Base-by-base conservation (phyloP, 2,329 filamentous ascomycete genomes). In the Phaeosphaeriaceae sp. region DNA sequence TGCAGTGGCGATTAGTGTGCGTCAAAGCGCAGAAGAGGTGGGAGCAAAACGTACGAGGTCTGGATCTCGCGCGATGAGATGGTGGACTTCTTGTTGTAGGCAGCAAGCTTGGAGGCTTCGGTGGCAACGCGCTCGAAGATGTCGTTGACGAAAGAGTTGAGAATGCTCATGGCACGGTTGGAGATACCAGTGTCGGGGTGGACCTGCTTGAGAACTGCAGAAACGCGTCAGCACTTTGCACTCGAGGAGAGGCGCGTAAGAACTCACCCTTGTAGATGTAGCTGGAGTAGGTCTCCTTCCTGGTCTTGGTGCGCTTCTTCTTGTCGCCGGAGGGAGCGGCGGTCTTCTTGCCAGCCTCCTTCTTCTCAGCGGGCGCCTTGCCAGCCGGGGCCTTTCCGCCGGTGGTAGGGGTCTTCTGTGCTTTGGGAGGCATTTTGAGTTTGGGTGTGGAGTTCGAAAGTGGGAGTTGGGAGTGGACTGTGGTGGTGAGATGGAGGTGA, bases 61-160 rank as follows among this genome's bases (percentile, higher is more conserved):
- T 99, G 95, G 79, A 99, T 99, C 85, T 99, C 95, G 78, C 95
- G 91, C 71, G 95, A 98, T 54, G 94, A 98, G 84, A 99, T 99
- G 80, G 95, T 99, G 51, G 94, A 98, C 88, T 99, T 99, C 91
- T 98, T 99, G 91, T 99, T 99, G 88, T 99, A 99, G 66, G 95
- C 95, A 72, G 95, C 95, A 62, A 99, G 90, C 90, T 99, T 99
- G 80, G 92, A 97, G 52, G 95, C 95, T 84, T 99, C 95, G 59
- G 95, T 97, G 68, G 95, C 95, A 73, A 99, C 94, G 74, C 95
- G 93, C 90, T 99, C 95, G 81, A 99, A 99, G 81, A 99, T 99
- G 78, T 99, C 93, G 81, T 98, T 99, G 86, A 99, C 95, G 79
- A 99, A 99, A 0, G 95, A 99, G 91, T 99, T 99, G 77, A 99